phyloP scores from a whole-genome alignment of 805 yeast species.

The Saccharomycopsis schoenii region DNA sequence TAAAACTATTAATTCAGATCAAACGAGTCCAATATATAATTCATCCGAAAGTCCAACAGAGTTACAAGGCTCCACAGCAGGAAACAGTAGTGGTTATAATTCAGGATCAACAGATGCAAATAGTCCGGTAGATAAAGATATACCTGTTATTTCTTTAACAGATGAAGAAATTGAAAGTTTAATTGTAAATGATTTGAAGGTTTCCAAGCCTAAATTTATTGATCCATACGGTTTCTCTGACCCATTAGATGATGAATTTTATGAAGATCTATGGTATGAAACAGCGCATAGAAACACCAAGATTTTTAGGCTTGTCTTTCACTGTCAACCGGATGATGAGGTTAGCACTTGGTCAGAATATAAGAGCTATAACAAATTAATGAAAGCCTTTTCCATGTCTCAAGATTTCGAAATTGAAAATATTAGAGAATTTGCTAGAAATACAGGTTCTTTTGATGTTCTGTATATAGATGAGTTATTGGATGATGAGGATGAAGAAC shows the following conservation, averaged over 20 bases:
- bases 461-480: neutral
- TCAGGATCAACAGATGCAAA: neutral
- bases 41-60: neutral
- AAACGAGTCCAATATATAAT: neutral
- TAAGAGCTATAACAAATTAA: slow-evolving; percentile 54
- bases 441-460: neutral
- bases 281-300: slow-evolving; percentile 77
- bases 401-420: slow-evolving; percentile 24
- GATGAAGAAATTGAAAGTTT: slow-evolving; percentile 19
- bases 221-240: slow-evolving; percentile 88
- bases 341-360: slow-evolving; percentile 90
- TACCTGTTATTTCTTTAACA: slow-evolving; percentile 28
- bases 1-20: neutral
- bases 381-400: slow-evolving; percentile 41
- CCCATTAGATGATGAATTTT: slow-evolving; percentile 74
- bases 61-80: neutral
- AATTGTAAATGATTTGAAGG: slow-evolving; percentile 8
- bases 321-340: slow-evolving; percentile 88
- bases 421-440: slow-evolving; percentile 4
- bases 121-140: slow-evolving; percentile 10
- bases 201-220: slow-evolving; percentile 36
- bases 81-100: neutral
- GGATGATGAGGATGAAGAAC: neutral
- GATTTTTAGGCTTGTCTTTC: slow-evolving; percentile 75
- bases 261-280: slow-evolving; percentile 76